Evolutionary conservation across 306 rosid species (phyloP).

Genomic region (Benincasa hispida): DNA sequence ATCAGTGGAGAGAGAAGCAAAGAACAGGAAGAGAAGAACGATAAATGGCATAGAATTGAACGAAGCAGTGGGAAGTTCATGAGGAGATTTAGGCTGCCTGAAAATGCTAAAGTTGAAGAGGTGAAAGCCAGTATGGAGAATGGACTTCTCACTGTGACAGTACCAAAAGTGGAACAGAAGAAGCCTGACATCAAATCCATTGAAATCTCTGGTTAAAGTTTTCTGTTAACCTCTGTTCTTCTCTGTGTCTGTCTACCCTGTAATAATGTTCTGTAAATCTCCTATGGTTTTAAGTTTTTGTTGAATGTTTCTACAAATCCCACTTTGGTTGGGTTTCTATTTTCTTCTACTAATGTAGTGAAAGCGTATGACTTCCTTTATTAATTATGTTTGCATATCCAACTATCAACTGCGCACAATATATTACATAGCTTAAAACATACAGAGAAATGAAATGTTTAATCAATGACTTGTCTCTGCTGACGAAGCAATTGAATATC

Average conservation of each 20-base stretch:
- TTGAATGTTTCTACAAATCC: no score
- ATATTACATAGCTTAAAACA: not conserved
- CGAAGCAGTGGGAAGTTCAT: slow-evolving; percentile 24
- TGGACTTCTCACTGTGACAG: slow-evolving; percentile 19
- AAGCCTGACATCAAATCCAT: slow-evolving; percentile 14
- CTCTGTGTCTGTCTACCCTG: not conserved
- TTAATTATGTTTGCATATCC: no score
- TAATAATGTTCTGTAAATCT: not conserved
- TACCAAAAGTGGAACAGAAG: slow-evolving; percentile 19
- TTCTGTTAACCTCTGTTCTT: not conserved
- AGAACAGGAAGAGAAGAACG: slow-evolving; percentile 20
- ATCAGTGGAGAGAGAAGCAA: slow-evolving; percentile 21
- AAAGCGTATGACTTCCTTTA: no score
- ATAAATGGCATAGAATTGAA: slow-evolving; percentile 29
- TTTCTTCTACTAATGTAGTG: no score
- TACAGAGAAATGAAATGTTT: not conserved
- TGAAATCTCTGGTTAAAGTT: slow-evolving; percentile 7
- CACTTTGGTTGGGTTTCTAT: no score
- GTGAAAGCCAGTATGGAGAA: slow-evolving; percentile 20
- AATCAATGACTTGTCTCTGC: not conserved
- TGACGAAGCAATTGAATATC: not conserved
- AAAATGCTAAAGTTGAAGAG: slow-evolving; percentile 9
- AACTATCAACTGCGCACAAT: not conserved
- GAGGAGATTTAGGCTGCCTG: slow-evolving; percentile 26
- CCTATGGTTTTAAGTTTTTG: not conserved